These are phyloP conservation scores for Trametes maxima DNA, from an alignment of 768 basidiomycete genomes.

Conservation along the genomic window DNA sequence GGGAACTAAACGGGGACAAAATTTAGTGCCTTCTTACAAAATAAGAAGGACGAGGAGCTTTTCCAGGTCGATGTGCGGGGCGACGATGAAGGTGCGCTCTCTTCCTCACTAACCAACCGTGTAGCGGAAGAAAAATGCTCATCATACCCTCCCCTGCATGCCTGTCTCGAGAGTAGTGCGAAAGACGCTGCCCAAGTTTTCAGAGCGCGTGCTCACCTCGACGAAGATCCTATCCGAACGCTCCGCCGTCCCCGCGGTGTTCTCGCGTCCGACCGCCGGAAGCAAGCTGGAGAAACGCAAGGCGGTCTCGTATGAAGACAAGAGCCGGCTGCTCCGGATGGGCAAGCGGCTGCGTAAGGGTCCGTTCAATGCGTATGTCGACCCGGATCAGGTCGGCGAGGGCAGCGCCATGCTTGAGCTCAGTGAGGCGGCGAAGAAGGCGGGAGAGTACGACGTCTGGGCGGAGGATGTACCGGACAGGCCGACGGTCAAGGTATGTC, in stretches of 20 bases:
- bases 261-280: conserved; percentile 51
- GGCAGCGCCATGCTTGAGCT: conserved; percentile 68
- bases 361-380: conserved; percentile 70
- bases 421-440: conserved; percentile 68
- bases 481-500: conserved; percentile 55
- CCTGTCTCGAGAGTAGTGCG: conserved; percentile 48
- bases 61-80: conserved; percentile 83
- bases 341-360: conserved; percentile 71
- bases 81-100: conserved; percentile 63
- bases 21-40: conserved; percentile 61
- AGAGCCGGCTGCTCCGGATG: conserved; percentile 74
- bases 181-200: conserved; percentile 56
- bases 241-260: conserved; percentile 84
- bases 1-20: background rate
- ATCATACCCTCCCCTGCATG: background rate
- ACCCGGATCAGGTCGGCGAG: conserved; percentile 64
- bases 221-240: conserved; percentile 82
- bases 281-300: conserved; percentile 43
- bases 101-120: background rate
- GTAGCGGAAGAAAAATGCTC: background rate
- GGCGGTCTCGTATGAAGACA: conserved; percentile 64
- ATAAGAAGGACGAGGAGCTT: conserved; percentile 69
- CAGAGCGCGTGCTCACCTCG: conserved; percentile 58
- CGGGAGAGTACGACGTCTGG: conserved; percentile 73
- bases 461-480: conserved; percentile 33